Evolutionary conservation across 1,284 basidiomycete species (phyloP).

Genomic region (Ustilago vetiveriae): DNA sequence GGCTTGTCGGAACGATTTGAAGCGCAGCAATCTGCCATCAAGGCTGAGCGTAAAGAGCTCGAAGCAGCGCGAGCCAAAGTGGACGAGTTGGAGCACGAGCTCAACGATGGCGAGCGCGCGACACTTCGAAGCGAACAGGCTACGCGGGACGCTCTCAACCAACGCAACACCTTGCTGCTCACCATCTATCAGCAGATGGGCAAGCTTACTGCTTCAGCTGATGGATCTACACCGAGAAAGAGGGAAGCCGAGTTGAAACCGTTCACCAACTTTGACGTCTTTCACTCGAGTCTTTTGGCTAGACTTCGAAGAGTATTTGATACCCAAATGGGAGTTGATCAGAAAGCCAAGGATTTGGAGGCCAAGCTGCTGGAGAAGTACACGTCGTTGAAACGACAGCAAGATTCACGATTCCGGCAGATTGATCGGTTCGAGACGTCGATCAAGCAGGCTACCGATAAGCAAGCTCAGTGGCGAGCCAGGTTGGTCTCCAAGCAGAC

Average conservation of each 20-base stretch:
- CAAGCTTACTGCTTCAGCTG: constrained; percentile 76
- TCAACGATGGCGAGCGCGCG: constrained; percentile 84
- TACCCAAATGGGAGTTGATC: constrained; percentile 86
- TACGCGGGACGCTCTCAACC: constrained; percentile 87
- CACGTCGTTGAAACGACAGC: constrained; percentile 82
- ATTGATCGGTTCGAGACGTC: constrained; percentile 91
- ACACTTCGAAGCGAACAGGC: constrained; percentile 78
- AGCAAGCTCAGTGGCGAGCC: constrained; percentile 84
- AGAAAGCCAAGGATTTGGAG: constrained; percentile 83
- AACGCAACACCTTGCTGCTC: constrained; percentile 87
- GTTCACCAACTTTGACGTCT: constrained; percentile 89
- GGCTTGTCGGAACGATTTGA: constrained; percentile 63
- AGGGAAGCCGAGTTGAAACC: constrained; percentile 80
- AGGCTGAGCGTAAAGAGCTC: constrained; percentile 48
- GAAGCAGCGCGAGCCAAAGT: constrained; percentile 37
- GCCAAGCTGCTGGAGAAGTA: constrained; percentile 76
- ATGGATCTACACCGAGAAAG: constrained; percentile 68
- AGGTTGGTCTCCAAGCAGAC: constrained; percentile 84
- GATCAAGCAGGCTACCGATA: constrained; percentile 83
- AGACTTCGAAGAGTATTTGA: constrained; percentile 83
- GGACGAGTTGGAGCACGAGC: constrained; percentile 80
- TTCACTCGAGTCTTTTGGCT: constrained; percentile 92
- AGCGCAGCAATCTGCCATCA: constrained; percentile 47
- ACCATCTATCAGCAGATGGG: constrained; percentile 96
- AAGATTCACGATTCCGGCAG: constrained; percentile 88